These are phyloP conservation scores for Pyricularia sp. DNA, from an alignment of 2,329 filamentous ascomycete species.

Conservation along the genomic window DNA sequence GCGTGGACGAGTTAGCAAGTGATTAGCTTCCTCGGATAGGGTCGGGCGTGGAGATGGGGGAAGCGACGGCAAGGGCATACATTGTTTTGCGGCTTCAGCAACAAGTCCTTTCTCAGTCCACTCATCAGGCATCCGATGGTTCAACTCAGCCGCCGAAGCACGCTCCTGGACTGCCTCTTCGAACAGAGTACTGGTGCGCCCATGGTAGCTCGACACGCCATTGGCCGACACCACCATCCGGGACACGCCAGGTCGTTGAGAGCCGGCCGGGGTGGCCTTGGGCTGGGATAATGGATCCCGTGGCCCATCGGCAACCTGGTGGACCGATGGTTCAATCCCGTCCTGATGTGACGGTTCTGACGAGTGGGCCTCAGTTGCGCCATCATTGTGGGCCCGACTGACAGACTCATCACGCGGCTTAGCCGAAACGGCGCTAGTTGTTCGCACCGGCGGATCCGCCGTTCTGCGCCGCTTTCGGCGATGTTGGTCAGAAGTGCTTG, in stretches of 20 bases:
- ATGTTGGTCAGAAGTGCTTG: not conserved
- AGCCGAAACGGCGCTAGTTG: not conserved
- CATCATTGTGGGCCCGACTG: not conserved
- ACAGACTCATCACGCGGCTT: not conserved
- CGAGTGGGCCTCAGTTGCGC: not conserved
- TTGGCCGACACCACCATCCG: conserved; percentile 29
- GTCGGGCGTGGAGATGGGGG: not conserved
- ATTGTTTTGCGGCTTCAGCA: conserved; percentile 35
- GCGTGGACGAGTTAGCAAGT: not conserved
- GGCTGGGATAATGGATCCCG: not conserved
- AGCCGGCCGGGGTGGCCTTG: not conserved
- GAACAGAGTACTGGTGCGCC: conserved; percentile 37
- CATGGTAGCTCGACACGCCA: conserved; percentile 35
- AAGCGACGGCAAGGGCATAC: conserved; percentile 13
- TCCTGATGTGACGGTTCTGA: not conserved
- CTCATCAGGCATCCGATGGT: conserved; percentile 21
- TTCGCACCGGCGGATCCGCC: not conserved
- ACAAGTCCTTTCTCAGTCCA: conserved; percentile 35
- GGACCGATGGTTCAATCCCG: not conserved
- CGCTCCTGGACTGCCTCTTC: conserved; percentile 23
- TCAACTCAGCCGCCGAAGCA: conserved; percentile 9
- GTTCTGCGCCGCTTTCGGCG: not conserved
- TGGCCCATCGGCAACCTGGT: not conserved
- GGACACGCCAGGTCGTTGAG: conserved; percentile 8
- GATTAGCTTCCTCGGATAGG: too few species aligned